phyloP scores from a whole-genome alignment of 768 basidiomycete species.

The Tephrocybe sp. region DNA sequence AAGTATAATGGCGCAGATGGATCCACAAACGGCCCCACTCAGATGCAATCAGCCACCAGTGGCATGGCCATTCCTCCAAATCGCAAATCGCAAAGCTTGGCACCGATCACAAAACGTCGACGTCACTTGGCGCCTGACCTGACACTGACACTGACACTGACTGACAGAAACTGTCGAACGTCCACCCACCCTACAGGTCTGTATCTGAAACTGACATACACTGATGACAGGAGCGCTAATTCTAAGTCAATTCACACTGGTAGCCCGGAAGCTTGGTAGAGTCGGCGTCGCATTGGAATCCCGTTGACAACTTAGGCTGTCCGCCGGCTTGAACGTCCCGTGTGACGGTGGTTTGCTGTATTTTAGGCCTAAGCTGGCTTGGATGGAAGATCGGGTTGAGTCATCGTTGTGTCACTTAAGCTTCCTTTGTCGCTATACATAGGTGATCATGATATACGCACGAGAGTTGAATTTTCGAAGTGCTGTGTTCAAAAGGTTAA shows the following conservation, averaged over 20 bases:
- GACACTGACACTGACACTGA: not conserved
- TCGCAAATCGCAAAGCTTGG: too few species aligned
- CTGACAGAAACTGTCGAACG: conserved; percentile 12
- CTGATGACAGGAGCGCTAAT: conserved; percentile 7
- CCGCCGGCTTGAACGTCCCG: not conserved
- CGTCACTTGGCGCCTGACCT: not conserved
- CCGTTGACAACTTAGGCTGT: conserved; percentile 1
- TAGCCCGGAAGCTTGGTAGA: too few species aligned
- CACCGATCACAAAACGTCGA: not conserved
- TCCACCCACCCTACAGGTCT: not conserved
- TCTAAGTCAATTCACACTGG: conserved; percentile 1
- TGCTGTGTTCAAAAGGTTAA: not conserved
- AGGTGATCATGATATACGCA: not conserved
- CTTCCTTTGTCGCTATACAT: not conserved
- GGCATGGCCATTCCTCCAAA: too few species aligned
- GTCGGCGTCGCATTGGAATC: conserved; percentile 8
- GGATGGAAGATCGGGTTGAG: not conserved
- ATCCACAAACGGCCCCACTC: too few species aligned
- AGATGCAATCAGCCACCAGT: too few species aligned
- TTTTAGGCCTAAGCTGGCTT: conserved; percentile 4
- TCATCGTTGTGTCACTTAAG: not conserved
- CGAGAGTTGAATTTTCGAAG: not conserved
- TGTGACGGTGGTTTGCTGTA: not conserved
- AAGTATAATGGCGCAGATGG: too few species aligned
- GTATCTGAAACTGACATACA: conserved; percentile 6